These are phyloP conservation scores for Kondoa subrosea DNA, from an alignment of 768 basidiomycete species.

Conservation along the genomic window DNA sequence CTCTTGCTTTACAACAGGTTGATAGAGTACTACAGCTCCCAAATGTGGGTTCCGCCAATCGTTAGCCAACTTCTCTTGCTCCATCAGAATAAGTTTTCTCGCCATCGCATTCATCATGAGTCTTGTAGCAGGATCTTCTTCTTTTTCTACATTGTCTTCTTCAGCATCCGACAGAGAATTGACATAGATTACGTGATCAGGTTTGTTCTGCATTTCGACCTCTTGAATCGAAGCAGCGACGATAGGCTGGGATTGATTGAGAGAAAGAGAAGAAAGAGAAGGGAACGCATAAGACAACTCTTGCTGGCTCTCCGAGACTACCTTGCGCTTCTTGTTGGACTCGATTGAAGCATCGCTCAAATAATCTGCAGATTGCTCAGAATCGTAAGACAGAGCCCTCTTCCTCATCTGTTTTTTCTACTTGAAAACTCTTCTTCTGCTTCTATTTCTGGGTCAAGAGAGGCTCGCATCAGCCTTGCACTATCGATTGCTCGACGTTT, in stretches of 20 bases:
- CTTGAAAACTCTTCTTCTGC: no score
- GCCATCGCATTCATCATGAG: neutral
- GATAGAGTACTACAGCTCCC: neutral
- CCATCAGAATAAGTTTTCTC: neutral
- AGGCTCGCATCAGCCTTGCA: no score
- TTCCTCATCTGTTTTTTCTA: no score
- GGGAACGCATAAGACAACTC: neutral
- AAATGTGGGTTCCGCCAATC: neutral
- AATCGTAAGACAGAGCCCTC: no score
- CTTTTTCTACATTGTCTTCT: neutral
- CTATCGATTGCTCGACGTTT: neutral
- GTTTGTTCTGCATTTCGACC: neutral
- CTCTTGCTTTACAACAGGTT: neutral
- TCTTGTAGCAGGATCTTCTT: neutral
- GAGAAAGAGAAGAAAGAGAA: neutral
- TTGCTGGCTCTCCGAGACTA: neutral
- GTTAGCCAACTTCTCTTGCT: neutral
- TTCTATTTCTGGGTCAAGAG: no score
- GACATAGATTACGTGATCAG: neutral
- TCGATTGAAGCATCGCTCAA: neutral
- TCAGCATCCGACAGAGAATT: neutral
- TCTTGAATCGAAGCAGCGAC: no score
- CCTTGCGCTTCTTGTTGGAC: neutral
- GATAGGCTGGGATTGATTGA: neutral
- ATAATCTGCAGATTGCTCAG: no score